Base-by-base conservation (phyloP, 768 basidiomycete genomes). In the Russula emetica region DNA sequence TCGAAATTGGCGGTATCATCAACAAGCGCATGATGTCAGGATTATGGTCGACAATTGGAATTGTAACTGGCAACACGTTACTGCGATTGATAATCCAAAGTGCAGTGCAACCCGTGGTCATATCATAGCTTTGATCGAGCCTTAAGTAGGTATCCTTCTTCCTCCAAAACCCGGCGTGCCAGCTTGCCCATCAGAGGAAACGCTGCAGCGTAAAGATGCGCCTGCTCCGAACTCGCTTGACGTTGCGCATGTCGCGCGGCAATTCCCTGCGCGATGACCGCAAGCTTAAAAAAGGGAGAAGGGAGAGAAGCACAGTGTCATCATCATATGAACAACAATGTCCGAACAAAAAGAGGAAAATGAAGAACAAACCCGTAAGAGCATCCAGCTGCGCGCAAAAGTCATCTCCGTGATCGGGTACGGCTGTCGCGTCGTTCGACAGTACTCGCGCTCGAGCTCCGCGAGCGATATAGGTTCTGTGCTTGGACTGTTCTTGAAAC, bases 241-340 rank as follows among this genome's bases (percentile, higher is more conserved):
- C 91, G 84, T 28, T 87, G 80, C 1, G 92, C 92, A 58, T 83
- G 84, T 50, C 94, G 83, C 34, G 94, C 94, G 1, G 94, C 90
- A 66, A 97, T 94, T 4, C 94, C 94, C 75, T 97, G 94, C 1
- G 84, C 77, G 68, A 97, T 95, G 63, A 96, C 81, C 0, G 91
- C 81, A 28, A 90, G 74, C 90, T 90, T 58, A 18, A 71, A 66
- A n/a, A 5, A 60, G 38, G 16, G 38, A 40, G 16, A 18, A 40
- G 38, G 14, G 6, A 40, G 16, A 40, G 16, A 18, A 18, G 16
- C 14, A 40, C 38, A 30, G 7, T 20, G 20, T 9, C n/a, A 7
- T 42, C 24, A 59, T 7, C 40, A 36, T 20, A 55, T 57, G 20
- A 64, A 55, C 51, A 26, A 55, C 16, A 22, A 1, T 30, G 20